phyloP scores from a whole-genome alignment of 2,329 filamentous ascomycete genomes.

The Escovopsis weberi region DNA sequence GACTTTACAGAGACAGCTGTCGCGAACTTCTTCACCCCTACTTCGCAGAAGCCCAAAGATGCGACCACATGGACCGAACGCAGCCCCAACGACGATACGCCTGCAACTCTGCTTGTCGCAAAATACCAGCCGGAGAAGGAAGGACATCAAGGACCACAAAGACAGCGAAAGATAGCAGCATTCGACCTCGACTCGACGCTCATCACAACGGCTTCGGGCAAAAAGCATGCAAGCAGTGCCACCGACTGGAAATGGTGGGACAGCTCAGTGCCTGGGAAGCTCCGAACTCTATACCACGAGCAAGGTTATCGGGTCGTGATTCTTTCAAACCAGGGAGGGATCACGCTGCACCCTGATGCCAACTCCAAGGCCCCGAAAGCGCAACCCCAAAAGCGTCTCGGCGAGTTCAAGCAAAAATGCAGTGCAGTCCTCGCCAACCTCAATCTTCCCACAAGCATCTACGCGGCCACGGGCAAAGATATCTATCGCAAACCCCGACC shows the following conservation, averaged over 20 bases:
- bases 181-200: slow-evolving; percentile 81
- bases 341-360: slow-evolving; percentile 59
- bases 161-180: slow-evolving; percentile 48
- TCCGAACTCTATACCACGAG: slow-evolving; percentile 50
- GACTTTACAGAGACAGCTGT: slow-evolving; percentile 31
- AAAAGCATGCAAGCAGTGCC: slow-evolving; percentile 55
- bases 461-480: slow-evolving; percentile 76
- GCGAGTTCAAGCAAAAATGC: slow-evolving; percentile 74
- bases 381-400: slow-evolving; percentile 44
- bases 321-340: slow-evolving; percentile 77
- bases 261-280: slow-evolving; percentile 45
- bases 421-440: slow-evolving; percentile 53
- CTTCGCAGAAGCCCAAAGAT: slow-evolving; percentile 71
- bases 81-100: slow-evolving; percentile 33
- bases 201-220: slow-evolving; percentile 66
- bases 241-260: slow-evolving; percentile 96
- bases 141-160: slow-evolving; percentile 13
- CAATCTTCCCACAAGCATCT: slow-evolving; percentile 63
- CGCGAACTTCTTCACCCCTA: slow-evolving; percentile 75
- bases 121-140: slow-evolving; percentile 41
- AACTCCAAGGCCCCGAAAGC: slow-evolving; percentile 51
- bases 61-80: slow-evolving; percentile 58
- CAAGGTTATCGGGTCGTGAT: slow-evolving; percentile 66
- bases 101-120: slow-evolving; percentile 57
- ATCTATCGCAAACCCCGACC: slow-evolving; percentile 71